Conservation (phyloP, 129 eudicot genomes). For the Arctium lappa region DNA sequence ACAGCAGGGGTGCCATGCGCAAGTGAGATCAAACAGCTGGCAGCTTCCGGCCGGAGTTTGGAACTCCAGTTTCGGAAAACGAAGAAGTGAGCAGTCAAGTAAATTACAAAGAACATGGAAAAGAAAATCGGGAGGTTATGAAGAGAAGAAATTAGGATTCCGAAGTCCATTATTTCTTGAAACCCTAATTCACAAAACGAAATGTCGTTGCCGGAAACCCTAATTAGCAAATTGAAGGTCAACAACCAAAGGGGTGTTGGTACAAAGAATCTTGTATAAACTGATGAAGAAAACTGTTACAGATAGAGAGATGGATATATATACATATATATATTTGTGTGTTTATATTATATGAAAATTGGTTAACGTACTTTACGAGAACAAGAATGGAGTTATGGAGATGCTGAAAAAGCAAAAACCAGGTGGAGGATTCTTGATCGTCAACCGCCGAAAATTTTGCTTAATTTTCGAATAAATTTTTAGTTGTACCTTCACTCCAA, state of each 20-base stretch:
- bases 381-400: background rate
- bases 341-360: background rate
- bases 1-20: constrained; percentile 92
- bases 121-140: constrained; percentile 58
- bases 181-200: constrained; percentile 4
- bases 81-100: constrained; percentile 48
- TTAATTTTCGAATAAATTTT: background rate
- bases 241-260: background rate
- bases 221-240: constrained; percentile 9
- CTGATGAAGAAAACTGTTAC: background rate
- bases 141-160: constrained; percentile 21
- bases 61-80: constrained; percentile 61
- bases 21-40: constrained; percentile 75
- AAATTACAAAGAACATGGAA: constrained; percentile 41
- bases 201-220: constrained; percentile 7
- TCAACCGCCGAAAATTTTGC: constrained; percentile 14
- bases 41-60: constrained; percentile 79
- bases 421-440: constrained; percentile 25
- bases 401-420: constrained; percentile 17
- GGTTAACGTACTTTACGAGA: constrained; percentile 26
- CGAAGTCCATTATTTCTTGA: constrained; percentile 35
- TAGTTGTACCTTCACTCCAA: background rate
- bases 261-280: constrained; percentile 7
- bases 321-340: background rate
- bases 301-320: background rate